Base-by-base conservation (phyloP, 1,284 basidiomycete genomes). In the Rhizoctonia solani region DNA sequence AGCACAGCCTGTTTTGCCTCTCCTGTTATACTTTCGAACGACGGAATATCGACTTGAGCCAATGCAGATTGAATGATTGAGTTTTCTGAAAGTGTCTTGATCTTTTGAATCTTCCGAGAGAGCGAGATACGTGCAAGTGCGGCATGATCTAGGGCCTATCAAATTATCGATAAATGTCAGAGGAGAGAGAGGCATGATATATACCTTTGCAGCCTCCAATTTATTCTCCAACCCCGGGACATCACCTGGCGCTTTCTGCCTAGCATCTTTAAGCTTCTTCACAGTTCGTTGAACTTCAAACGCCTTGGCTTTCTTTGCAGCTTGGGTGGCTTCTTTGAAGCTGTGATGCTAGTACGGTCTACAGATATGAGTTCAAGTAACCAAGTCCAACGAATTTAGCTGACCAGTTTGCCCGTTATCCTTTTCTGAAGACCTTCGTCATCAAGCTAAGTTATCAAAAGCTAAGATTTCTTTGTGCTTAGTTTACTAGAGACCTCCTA, bases 251-350 rank as follows among this genome's bases (percentile, higher is more conserved):
- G 73, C 74, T 37, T 76, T 73, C 29, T 37, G 42, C 44, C 46
- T 47, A 32, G 27, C 50, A 14, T 81, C 82, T 77, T 90, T 95
- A 68, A 95, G 78, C 78, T 87, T 89, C 80, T 94, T 95, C 61
- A 95, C 85, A 14, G 90, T 77, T 74, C 90, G 91, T 76, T 90
- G 91, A 0, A 86, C 83, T 78, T 97, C 95, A 71, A 92, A 92
- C 0, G 85, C 80, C 76, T 87, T 92, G 6, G 88, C 87, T 75
- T 89, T 93, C 79, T 93, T 97, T 54, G 86, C 84, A 3, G 87
- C 84, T 72, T 87, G 88, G 67, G 80, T 80, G 19, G 89, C 81
- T 71, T 89, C 85, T 74, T 83, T 87, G 58, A 87, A 73, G 70
- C 83, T 82, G 72, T 90, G 89, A 74, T 90, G 85, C 91, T 89